These are phyloP conservation scores for Toxicodendron radicans DNA, from an alignment of 345 rosid species.

Conservation along the genomic window DNA sequence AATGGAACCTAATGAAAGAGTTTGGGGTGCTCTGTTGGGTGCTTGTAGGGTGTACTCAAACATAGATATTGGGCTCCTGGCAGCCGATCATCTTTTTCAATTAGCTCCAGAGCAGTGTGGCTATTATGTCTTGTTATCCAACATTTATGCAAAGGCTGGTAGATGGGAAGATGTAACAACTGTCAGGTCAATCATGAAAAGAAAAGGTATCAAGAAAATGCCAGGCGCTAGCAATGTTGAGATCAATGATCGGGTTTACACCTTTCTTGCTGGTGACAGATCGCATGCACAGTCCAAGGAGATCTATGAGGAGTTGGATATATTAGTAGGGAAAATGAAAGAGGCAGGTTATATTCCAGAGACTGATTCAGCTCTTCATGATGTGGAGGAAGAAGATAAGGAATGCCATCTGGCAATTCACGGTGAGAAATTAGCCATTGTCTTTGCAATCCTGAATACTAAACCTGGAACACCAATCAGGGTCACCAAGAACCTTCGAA, in stretches of 20 bases:
- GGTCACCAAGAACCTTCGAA: conserved; percentile 74
- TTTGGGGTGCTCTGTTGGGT: conserved; percentile 76
- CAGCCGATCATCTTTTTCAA: conserved; percentile 61
- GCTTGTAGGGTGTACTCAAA: conserved; percentile 58
- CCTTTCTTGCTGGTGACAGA: conserved; percentile 65
- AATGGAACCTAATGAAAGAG: conserved; percentile 59
- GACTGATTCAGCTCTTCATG: conserved; percentile 69
- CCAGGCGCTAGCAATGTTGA: conserved; percentile 73
- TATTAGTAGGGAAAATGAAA: conserved; percentile 65
- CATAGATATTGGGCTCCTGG: conserved; percentile 61
- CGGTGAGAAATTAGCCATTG: conserved; percentile 78
- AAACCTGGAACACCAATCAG: conserved; percentile 44
- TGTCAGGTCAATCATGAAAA: conserved; percentile 56
- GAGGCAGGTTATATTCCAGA: conserved; percentile 63
- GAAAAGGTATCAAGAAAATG: conserved; percentile 55
- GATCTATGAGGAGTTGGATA: conserved; percentile 53
- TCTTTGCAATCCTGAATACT: conserved; percentile 61
- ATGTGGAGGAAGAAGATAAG: conserved; percentile 81
- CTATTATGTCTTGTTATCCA: conserved; percentile 69
- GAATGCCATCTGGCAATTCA: conserved; percentile 72
- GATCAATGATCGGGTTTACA: conserved; percentile 43
- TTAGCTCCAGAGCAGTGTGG: conserved; percentile 67
- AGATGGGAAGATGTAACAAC: conserved; percentile 65
- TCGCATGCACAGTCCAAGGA: conserved; percentile 46
- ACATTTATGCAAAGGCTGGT: conserved; percentile 77